Percentiles rank a stretch among this genome's conserved stretches.
These are phyloP conservation scores for Paulownia fortunei DNA, from an alignment of 257 asterid species.

Conservation along the genomic window DNA sequence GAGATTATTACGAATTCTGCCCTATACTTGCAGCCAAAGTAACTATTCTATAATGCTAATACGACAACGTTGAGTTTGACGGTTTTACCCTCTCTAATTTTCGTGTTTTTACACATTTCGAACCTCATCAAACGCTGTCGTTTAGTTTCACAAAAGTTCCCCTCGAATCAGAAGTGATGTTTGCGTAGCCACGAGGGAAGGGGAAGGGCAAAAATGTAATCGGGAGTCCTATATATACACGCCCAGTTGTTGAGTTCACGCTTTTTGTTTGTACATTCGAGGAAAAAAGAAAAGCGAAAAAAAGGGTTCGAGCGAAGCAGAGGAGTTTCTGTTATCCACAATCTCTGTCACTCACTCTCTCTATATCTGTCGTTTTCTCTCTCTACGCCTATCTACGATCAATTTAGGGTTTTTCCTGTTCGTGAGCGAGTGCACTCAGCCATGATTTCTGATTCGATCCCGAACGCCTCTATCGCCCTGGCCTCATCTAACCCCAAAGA, in stretches of 20 bases:
- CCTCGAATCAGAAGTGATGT: neutral
- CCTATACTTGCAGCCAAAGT: constrained; percentile 7
- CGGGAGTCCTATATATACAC: neutral
- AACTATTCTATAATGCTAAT: neutral
- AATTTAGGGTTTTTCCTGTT: constrained; percentile 67
- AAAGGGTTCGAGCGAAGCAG: constrained; percentile 35
- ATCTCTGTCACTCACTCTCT: constrained; percentile 34
- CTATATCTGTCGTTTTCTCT: constrained; percentile 30
- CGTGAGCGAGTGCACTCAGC: constrained; percentile 42
- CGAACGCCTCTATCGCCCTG: constrained; percentile 63
- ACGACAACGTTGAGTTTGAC: neutral
- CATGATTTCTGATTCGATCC: constrained; percentile 81
- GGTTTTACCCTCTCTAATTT: neutral
- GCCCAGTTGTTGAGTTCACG: constrained; percentile 21
- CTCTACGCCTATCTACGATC: constrained; percentile 33
- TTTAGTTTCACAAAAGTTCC: neutral
- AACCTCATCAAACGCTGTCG: neutral
- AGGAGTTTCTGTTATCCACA: constrained; percentile 52
- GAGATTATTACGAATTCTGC: neutral
- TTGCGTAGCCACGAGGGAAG: constrained; percentile 1
- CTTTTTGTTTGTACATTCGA: constrained; percentile 21
- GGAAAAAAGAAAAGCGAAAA: constrained; percentile 15
- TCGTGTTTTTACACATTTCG: neutral
- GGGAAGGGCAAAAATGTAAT: constrained; percentile 23
- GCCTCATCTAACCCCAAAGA: constrained; percentile 70